Evolutionary conservation across 1,139 yeast species (phyloP).

Genomic region (Hanseniaspora uvarum): DNA sequence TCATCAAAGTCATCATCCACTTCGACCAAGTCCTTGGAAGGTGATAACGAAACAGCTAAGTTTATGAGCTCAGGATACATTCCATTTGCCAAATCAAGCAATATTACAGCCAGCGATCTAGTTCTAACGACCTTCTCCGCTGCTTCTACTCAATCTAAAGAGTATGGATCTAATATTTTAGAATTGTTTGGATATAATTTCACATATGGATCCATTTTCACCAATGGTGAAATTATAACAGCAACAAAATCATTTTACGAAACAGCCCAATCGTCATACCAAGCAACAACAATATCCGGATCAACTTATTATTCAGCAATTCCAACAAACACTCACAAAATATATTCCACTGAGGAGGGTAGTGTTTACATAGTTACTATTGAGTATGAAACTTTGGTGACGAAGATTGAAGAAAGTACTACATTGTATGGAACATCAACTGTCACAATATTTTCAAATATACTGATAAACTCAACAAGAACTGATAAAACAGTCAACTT

Average conservation of each 20-base stretch:
- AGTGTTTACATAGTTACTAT: neutral
- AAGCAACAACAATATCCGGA: neutral
- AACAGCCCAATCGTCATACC: neutral
- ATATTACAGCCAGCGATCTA: slow-evolving; percentile 26
- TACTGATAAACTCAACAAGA: neutral
- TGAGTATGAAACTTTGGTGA: neutral
- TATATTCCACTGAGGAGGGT: neutral
- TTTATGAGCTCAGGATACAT: slow-evolving; percentile 37
- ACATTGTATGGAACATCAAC: slow-evolving; percentile 9
- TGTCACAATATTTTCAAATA: neutral
- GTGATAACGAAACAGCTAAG: slow-evolving; percentile 14
- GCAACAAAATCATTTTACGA: slow-evolving; percentile 14
- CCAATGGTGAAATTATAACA: slow-evolving; percentile 14
- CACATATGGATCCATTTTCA: slow-evolving; percentile 14
- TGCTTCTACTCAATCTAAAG: slow-evolving; percentile 19
- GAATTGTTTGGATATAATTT: slow-evolving; percentile 17
- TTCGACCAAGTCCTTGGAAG: slow-evolving; percentile 9
- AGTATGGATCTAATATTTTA: slow-evolving; percentile 15
- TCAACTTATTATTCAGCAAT: slow-evolving; percentile 1
- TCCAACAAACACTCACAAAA: neutral
- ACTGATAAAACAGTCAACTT: too few species aligned
- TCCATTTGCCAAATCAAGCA: slow-evolving; percentile 40
- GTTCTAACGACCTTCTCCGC: slow-evolving; percentile 29
- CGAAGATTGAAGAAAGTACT: neutral
- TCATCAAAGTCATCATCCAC: slow-evolving; percentile 10